Base-by-base conservation (phyloP, 2,329 filamentous ascomycete genomes). In the Trichophyton mentagrophytes region DNA sequence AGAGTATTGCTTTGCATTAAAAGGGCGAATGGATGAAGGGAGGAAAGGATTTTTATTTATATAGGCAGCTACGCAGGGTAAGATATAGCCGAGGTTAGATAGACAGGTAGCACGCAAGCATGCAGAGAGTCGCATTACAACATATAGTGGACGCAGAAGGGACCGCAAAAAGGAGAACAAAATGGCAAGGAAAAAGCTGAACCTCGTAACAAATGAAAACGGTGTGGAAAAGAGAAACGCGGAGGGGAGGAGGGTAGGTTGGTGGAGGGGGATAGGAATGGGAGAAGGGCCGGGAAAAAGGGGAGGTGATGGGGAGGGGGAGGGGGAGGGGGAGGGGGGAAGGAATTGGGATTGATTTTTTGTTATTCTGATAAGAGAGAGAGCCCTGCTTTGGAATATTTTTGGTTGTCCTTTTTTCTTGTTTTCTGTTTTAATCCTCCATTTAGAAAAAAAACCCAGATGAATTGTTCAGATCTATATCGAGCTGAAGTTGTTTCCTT, bases 171-270 rank as follows among this genome's bases (percentile, higher is more conserved):
- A 6, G 22, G 22, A 30, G 27, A n/a, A 1, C 30, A 38, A 38
- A 38, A 38, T 3, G 11, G 33, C 33, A 38, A 38, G 33, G 33
- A n/a, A 38, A 13, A 38, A 38, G 33, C 33, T 38, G 25, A 53
- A 53, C 49, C 49, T 53, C 49, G 49, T 59, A 44, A 47, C 57
- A 59, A 59, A 46, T 30, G 27, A 8, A 44, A 58, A 46, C 11
- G 33, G 33, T 11, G 33, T 13, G 33, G 22, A 47, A 47, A 38
- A 30, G 27, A 30, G 36, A 25, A 33, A 15, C n/a, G 36, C 25
- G 20, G n/a, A 44, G n/a, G 22, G 27, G 30, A 30, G 30, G 11
- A 38, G 30, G 11, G 11, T 13, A 6, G 20, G 22, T 22, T 22
- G 51, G 5, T 36, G 27, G 27, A 30, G 27, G 27, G 27, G 5